A percentile compares a stretch with the other conserved stretches of the same genome.
Evolutionary conservation across 2,329 filamentous ascomycete genomes (phyloP).

Genomic region (Aspergillus versicolor): DNA sequence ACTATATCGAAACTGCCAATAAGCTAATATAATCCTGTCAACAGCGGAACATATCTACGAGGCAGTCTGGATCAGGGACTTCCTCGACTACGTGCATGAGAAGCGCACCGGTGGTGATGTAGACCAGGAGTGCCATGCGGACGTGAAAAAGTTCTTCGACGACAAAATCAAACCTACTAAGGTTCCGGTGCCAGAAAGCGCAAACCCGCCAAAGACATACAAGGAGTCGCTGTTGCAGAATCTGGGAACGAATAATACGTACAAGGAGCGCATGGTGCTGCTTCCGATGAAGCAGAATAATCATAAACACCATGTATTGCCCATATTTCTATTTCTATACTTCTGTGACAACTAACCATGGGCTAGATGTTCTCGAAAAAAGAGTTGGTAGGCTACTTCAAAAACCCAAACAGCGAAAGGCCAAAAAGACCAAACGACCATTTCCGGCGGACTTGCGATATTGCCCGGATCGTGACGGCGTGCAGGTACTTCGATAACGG

Average conservation of each 20-base stretch:
- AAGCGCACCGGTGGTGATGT: no score
- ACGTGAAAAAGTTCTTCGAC: background rate
- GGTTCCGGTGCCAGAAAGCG: background rate
- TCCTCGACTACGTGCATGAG: background rate
- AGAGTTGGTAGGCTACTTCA: background rate
- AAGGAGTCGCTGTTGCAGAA: conserved; percentile 8
- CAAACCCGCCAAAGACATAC: background rate
- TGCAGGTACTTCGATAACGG: conserved; percentile 6
- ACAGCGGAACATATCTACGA: conserved; percentile 13
- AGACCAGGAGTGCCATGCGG: background rate
- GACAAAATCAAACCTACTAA: background rate
- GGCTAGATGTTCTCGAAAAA: background rate
- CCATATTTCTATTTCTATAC: no score
- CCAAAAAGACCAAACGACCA: background rate
- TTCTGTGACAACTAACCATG: no score
- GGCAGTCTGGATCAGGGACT: conserved; percentile 9
- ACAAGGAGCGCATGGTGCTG: background rate
- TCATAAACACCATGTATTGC: background rate
- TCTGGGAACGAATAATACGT: background rate
- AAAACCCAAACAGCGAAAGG: no score
- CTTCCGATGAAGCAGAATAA: conserved; percentile 2
- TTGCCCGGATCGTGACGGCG: conserved; percentile 1
- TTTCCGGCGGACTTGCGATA: background rate
- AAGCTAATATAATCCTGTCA: background rate
- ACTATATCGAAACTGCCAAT: background rate